Base-by-base conservation (phyloP, 2,329 filamentous ascomycete species). In the Bipolaris sorokiniana region DNA sequence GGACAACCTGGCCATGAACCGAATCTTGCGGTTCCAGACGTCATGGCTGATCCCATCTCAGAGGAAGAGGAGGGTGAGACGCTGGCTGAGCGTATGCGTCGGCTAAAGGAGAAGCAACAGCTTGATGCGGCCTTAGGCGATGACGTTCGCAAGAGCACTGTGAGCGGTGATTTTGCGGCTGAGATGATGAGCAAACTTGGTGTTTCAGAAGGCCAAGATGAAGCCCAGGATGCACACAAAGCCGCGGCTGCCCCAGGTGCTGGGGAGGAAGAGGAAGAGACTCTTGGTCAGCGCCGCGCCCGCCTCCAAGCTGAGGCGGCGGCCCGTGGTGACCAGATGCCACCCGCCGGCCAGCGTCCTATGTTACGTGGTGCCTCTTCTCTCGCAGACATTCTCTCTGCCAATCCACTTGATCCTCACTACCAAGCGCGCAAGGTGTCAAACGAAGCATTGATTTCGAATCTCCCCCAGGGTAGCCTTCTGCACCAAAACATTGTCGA, bases 281-380 rank as follows among this genome's bases (percentile, higher is more conserved):
- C 91, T 0, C 81, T 95, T 0, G 91, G 90, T 9, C 90, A 94
- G 73, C 87, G 91, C 10, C 87, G 90, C 0, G 86, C 86, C 26
- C 85, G 91, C 23, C 80, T 95, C 1, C 90, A 92, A 72, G 86
- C 87, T 23, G 88, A 90, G 74, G 88, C 88, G 6, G 83, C 85
- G 26, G 83, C 85, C 4, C 64, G 59, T 78, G 81, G 40, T 20
- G 68, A 73, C 40, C 48, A 40, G 5, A 34, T 60, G 1, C 63
- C 67, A 36, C 52, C 57, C 10, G 44, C 58, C 9, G 72, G 67
- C 18, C 63, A 59, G n/a, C 73, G 72, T 1, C 73, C 70, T 3
- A 70, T 74, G 3, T 69, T 81, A 10, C 74, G 76, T 9, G 73
- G 76, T 2, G 79, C 80, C 5, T 78, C 84, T 54, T 86, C 83